Evolutionary conservation across 2,329 filamentous ascomycete species (phyloP), one percentile per base, ranked within the genome.

Genomic region (Didymella pomorum): DNA sequence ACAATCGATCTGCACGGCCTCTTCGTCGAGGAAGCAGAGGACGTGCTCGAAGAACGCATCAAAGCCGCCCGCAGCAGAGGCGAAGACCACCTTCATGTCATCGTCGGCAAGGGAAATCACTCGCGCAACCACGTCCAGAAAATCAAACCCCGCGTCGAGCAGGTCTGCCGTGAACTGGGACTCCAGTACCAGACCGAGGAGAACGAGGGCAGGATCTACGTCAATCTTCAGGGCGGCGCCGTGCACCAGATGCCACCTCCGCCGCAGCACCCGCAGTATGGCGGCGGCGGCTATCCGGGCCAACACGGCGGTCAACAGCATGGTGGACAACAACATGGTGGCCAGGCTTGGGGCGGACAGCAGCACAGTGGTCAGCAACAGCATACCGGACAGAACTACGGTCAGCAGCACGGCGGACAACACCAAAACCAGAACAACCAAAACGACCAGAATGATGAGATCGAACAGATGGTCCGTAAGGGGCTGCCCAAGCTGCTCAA

Each of bases 31-130:
- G 95, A 98, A 81, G 95, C 95, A 5, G 93, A 97, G 81, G 86
- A 92, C 64, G 95, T 97, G 56, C 82, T 98, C 21, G 91, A 94
- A 79, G 84, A 91, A 78, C 85, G 95, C 66, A 96, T 99, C 72
- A 86, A 87, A 66, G 88, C 91, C 66, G 93, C 93, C 58, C 86
- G 87, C 74, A 77, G 84, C 52, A 84, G 86, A 33, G 91, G 91
- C 0, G 89, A 96, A 80, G 86, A 82, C 20, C 92, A 97, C 79
- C 81, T 99, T 55, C 93, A 97, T 79, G 93, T 96, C 39, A 97
- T 99, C 71, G 94, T 98, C 28, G 95, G 95, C 71, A 96, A 94
- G 79, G 95, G 95, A 3, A 95, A 96, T 76, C 95, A 99, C 80
- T 92, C 88, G 49, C 81, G 80, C 10, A 86, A 88, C 65, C 90